phyloP scores from a whole-genome alignment of 2,329 filamentous ascomycete genomes.

The Alternaria gaisen region DNA sequence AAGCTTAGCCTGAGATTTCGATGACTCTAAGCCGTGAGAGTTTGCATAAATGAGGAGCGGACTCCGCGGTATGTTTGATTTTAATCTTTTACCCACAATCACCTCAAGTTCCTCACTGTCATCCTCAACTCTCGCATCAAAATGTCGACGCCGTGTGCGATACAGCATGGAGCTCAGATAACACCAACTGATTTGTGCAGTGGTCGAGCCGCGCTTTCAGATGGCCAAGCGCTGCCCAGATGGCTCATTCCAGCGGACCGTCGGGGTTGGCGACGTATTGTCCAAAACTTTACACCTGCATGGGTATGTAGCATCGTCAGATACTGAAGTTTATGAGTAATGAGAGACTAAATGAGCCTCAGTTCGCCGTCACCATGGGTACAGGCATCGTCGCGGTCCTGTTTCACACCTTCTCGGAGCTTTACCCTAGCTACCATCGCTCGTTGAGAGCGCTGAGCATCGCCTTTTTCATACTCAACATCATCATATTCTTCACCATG shows the following conservation, averaged over 20 bases:
- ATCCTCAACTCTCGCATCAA: neutral
- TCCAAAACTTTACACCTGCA: constrained; percentile 49
- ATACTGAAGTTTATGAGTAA: neutral
- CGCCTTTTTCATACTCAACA: constrained; percentile 68
- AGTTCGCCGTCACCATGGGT: constrained; percentile 39
- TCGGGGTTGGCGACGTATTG: constrained; percentile 41
- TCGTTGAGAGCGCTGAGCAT: constrained; percentile 65
- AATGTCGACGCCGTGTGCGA: neutral
- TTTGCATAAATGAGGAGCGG: neutral
- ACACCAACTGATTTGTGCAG: neutral
- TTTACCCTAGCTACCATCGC: constrained; percentile 60
- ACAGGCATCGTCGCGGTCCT: constrained; percentile 61
- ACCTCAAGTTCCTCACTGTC: neutral
- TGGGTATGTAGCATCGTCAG: constrained; percentile 30
- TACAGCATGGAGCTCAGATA: neutral
- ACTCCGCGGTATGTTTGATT: neutral
- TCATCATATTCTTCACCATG: constrained; percentile 64
- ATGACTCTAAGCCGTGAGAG: neutral
- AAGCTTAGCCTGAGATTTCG: neutral
- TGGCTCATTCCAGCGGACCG: constrained; percentile 37
- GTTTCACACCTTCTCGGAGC: constrained; percentile 64
- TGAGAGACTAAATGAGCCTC: neutral
- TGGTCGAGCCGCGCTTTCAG: neutral
- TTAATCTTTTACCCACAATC: neutral
- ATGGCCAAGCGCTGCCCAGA: constrained; percentile 24